Percentiles rank a stretch among this genome's conserved stretches.
phyloP scores from a whole-genome alignment of 148 eudicot genomes.

The Rhododendron ferrugineum region DNA sequence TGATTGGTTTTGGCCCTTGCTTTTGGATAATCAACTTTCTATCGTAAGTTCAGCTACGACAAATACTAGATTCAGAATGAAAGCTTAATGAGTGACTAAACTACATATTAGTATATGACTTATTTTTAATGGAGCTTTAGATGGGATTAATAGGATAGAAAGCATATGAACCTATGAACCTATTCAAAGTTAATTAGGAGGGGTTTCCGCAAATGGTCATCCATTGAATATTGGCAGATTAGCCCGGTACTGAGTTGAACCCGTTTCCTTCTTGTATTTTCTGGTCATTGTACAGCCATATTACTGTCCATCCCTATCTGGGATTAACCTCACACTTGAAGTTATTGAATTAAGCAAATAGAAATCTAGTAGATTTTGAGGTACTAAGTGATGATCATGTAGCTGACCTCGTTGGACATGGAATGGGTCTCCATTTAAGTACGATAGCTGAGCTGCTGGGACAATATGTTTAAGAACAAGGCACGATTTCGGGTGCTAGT shows the following conservation, averaged over 20 bases:
- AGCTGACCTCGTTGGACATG: neutral
- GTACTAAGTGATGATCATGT: neutral
- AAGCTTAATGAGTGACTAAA: neutral
- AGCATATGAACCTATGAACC: neutral
- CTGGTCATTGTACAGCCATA: neutral
- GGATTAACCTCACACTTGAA: neutral
- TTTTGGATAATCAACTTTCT: too few species aligned
- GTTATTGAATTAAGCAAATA: neutral
- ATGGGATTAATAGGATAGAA: too few species aligned
- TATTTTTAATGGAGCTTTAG: too few species aligned
- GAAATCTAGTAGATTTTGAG: neutral
- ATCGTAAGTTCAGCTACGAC: too few species aligned
- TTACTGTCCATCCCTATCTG: neutral
- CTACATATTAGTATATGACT: neutral
- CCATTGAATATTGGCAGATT: neutral
- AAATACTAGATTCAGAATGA: neutral
- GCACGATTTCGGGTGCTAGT: neutral
- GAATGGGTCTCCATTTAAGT: neutral
- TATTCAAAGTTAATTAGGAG: neutral
- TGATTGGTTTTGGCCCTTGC: too few species aligned
- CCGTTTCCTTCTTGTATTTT: neutral
- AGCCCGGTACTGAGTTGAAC: neutral
- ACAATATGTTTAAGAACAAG: neutral
- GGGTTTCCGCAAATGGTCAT: neutral
- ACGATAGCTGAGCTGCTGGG: too few species aligned